A percentile compares a stretch with the other conserved stretches of the same genome.
Evolutionary conservation across 257 asterid species (phyloP).

Genomic region (Osmanthus fragrans): DNA sequence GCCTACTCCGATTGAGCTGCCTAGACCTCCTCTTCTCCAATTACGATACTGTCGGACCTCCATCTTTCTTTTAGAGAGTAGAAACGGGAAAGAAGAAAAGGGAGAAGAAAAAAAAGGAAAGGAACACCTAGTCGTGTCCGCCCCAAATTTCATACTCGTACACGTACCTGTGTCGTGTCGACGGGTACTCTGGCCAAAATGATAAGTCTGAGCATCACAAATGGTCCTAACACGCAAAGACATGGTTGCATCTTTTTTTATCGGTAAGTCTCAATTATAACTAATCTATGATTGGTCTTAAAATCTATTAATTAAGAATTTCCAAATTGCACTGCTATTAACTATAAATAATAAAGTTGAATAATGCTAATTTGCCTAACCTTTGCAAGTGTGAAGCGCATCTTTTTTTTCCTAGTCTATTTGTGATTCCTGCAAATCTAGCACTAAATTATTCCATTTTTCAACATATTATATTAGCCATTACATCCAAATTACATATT

Average conservation of each 20-base stretch:
- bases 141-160: too few species aligned
- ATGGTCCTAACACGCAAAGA: neutral
- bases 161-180: too few species aligned
- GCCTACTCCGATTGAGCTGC: too few species aligned
- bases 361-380: neutral
- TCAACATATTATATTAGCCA: neutral
- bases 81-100: too few species aligned
- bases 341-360: neutral
- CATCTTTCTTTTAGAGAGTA: too few species aligned
- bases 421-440: neutral
- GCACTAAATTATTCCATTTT: neutral
- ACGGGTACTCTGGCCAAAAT: too few species aligned
- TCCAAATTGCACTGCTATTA: neutral
- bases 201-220: too few species aligned
- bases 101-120: too few species aligned
- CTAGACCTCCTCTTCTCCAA: too few species aligned
- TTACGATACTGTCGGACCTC: too few species aligned
- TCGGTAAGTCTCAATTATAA: neutral
- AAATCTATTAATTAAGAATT: neutral
- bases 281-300: constrained; percentile 11
- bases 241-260: neutral
- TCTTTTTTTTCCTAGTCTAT: neutral
- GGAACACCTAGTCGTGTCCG: too few species aligned
- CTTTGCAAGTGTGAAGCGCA: neutral
- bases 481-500: neutral